Conservation (phyloP, 805 yeast genomes). For the Saccharomycopsis capsularis region DNA sequence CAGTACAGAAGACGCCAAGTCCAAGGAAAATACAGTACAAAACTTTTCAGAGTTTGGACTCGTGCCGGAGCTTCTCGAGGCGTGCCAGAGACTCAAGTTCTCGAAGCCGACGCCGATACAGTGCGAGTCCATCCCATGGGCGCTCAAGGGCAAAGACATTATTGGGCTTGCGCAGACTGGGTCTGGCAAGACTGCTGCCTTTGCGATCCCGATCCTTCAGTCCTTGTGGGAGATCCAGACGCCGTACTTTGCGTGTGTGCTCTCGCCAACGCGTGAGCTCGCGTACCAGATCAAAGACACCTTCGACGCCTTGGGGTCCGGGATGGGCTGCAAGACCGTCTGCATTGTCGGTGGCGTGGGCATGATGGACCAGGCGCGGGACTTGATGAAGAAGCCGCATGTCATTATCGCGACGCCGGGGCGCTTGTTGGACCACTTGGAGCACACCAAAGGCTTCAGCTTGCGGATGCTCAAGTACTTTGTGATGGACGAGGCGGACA, state of each 20-base stretch:
- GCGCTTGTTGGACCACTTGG: conserved; percentile 86
- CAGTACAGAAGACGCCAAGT: conserved; percentile 11
- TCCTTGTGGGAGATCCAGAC: conserved; percentile 83
- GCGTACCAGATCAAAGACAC: conserved; percentile 90
- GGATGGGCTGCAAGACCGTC: conserved; percentile 86
- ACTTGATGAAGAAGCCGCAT: conserved; percentile 89
- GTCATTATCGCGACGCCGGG: conserved; percentile 95
- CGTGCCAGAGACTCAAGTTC: conserved; percentile 69
- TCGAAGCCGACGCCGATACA: conserved; percentile 91
- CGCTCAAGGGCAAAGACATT: conserved; percentile 82
- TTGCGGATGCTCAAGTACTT: conserved; percentile 70
- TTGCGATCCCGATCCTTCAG: conserved; percentile 92
- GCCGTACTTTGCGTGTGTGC: conserved; percentile 81
- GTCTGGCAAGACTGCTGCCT: conserved; percentile 97
- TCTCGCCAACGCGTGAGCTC: conserved; percentile 81
- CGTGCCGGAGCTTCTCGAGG: conserved; percentile 72
- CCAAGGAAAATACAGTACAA: conserved; percentile 21
- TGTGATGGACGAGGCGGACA: conserved; percentile 96
- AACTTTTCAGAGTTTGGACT: conserved; percentile 54
- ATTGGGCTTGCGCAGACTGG: conserved; percentile 98
- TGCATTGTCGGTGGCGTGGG: conserved; percentile 98
- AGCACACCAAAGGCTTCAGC: conserved; percentile 84
- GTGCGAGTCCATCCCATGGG: conserved; percentile 83
- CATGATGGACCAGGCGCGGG: conserved; percentile 95
- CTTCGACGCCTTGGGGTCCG: conserved; percentile 84